Evolutionary conservation across 2,329 filamentous ascomycete genomes (phyloP), one percentile per base, ranked within the genome.

Genomic region (Aspergillus fructus): DNA sequence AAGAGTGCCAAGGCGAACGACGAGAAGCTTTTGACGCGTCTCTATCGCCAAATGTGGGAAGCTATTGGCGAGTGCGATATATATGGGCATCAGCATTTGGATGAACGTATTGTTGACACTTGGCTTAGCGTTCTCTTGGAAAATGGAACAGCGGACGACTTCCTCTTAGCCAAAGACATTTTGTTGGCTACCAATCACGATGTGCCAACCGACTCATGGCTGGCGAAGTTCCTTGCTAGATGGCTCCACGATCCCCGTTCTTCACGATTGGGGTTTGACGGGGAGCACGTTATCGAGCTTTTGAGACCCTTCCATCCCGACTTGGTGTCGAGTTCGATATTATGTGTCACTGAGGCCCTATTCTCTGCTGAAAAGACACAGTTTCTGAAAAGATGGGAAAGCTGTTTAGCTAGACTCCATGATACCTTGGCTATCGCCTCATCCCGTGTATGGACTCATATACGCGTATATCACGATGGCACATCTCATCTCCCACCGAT

Each of bases 61-160:
- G 72, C 73, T 5, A 68, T 78, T 55, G 67, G 68, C 33, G 60
- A 60, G 13, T 77, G 72, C 51, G 67, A 66, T 49, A 67, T 77
- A 19, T 66, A 74, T 30, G 63, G 61, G 13, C 66, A 73, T 33
- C 61, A 58, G 23, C 71, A 77, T 50, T 58, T 78, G 53, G 66
- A 69, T 19, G 55, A 59, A n/a, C 53, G 63, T 3, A 59, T 70
- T 30, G 56, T 74, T 21, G 62, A 70, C 24, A 49, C 56, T 9
- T 77, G 74, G 74, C 61, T 76, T 34, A 58, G 61, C 8, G 58
- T 69, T 30, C 61, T 76, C 23, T 34, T 66, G 40, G 59, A 59
- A 34, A 59, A 56, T 2, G 49, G 51, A 7, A 54, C 53, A 0
- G 43, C 51, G 30, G 55, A 58, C 17, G 64, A 63, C 52, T 61